Conservation (phyloP, 257 asterid species). For the Capsicum rhomboideum region DNA sequence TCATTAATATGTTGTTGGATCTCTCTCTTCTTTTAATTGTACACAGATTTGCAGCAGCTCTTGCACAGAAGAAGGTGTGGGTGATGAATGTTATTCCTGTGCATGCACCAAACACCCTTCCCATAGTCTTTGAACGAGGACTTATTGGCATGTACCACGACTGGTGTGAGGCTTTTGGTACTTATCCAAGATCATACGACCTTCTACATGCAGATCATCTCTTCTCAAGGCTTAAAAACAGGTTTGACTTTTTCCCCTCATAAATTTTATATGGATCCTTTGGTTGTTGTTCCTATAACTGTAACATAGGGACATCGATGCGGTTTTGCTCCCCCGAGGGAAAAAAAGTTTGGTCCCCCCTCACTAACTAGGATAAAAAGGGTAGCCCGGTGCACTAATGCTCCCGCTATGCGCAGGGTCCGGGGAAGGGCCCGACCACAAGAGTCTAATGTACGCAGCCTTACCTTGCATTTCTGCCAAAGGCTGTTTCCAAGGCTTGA, state of each 20-base stretch:
- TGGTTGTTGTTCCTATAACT: neutral
- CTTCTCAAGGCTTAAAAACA: conserved; percentile 90
- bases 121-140: conserved; percentile 84
- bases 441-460: too few relatives aligned
- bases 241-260: conserved; percentile 22
- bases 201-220: conserved; percentile 96
- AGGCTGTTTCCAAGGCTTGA: too few relatives aligned
- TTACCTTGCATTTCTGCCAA: too few relatives aligned
- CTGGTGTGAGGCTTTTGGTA: conserved; percentile 90
- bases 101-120: conserved; percentile 89
- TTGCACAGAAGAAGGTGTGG: conserved; percentile 65
- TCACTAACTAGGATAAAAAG: too few relatives aligned
- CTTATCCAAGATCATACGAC: conserved; percentile 93
- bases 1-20: neutral
- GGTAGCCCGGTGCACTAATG: too few relatives aligned
- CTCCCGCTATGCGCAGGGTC: too few relatives aligned
- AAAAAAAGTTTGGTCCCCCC: too few relatives aligned
- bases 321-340: neutral
- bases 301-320: neutral
- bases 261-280: neutral
- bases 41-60: conserved; percentile 93
- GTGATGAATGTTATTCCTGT: conserved; percentile 88
- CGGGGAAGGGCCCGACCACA: too few relatives aligned
- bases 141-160: conserved; percentile 85
- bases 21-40: neutral